Percentiles rank a stretch among this genome's conserved stretches.
Conservation (phyloP, 306 rosid species). For the Begonia peltatifolia region DNA sequence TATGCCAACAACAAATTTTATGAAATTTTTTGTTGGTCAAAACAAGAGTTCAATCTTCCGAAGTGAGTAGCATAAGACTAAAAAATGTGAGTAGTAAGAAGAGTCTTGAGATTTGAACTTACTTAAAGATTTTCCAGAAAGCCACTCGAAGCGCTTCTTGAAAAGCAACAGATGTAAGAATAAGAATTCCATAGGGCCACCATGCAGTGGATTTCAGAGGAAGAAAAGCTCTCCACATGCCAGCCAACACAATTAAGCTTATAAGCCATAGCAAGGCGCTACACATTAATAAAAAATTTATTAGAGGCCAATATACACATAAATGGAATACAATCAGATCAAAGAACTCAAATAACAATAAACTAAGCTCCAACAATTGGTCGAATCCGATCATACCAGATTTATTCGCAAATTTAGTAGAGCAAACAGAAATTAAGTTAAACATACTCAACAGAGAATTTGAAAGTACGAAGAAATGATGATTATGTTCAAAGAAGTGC, state of each 20-base stretch:
- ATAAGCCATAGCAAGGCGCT: slow-evolving; percentile 84
- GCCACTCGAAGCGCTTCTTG: slow-evolving; percentile 84
- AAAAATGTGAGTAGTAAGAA: neutral
- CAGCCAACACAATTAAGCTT: slow-evolving; percentile 72
- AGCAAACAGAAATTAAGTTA: too few relatives aligned
- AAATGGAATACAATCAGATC: neutral
- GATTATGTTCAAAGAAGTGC: too few relatives aligned
- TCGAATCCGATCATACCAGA: too few relatives aligned
- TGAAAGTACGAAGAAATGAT: too few relatives aligned
- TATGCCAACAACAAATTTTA: too few relatives aligned
- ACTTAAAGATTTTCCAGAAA: slow-evolving; percentile 70
- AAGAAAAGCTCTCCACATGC: slow-evolving; percentile 74
- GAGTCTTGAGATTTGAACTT: slow-evolving; percentile 12
- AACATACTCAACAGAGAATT: too few relatives aligned
- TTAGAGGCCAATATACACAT: neutral
- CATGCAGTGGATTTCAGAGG: slow-evolving; percentile 40
- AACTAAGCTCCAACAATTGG: too few relatives aligned
- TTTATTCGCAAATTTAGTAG: too few relatives aligned
- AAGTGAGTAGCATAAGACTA: too few relatives aligned
- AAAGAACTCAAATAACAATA: neutral
- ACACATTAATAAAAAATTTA: slow-evolving; percentile 7
- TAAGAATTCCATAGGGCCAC: slow-evolving; percentile 68
- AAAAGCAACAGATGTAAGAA: slow-evolving; percentile 60
- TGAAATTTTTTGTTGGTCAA: too few relatives aligned
- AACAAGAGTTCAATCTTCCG: too few relatives aligned